Base-by-base conservation (phyloP, 2,329 filamentous ascomycete species). In the Fusarium sp. region DNA sequence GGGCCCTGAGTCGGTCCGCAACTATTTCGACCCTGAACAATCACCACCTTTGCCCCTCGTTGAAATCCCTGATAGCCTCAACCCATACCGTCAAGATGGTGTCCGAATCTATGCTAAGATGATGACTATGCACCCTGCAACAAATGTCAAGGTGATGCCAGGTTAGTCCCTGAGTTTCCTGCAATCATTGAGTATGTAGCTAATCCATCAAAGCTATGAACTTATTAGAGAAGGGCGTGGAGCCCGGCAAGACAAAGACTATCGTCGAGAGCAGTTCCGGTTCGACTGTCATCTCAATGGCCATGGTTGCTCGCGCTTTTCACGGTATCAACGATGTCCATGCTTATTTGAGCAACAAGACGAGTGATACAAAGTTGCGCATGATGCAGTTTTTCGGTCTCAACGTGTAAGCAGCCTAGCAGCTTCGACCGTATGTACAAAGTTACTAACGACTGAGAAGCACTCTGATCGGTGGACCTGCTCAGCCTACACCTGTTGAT, bases 91-190 rank as follows among this genome's bases (percentile, higher is more conserved):
- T 53, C 70, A 83, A 25, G 85, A 91, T 84, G 86, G 87, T 3
- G 86, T 91, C 5, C 85, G 87, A 27, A 89, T 91, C 67, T 90
- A 90, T 68, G 89, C 89, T 38, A 91, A 91, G 79, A 88, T 91
- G 86, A 87, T 91, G 84, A 88, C 87, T 5, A 86, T 86, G 81
- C 86, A 88, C 67, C 89, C 89, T 2, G 87, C 88, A 17, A 87
- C 90, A 63, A 91, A 91, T 56, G 87, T 91, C 71, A 91, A 91
- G 75, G 85, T 87, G 22, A 84, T 91, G 79, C 89, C 89, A 74
- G 86, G 86, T 86, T 76, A 22, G 76, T 74, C 12, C 33, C 29
- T 25, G 27, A 29, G 42, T 22, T 12, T 14, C 13, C 27, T 11
- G 11, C 6, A 12, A 39, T 9, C 29, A 29, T 12, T 17, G 33